Evolutionary conservation across 139 green algal genomes (phyloP).

Genomic region (Micractinium conductrix): DNA sequence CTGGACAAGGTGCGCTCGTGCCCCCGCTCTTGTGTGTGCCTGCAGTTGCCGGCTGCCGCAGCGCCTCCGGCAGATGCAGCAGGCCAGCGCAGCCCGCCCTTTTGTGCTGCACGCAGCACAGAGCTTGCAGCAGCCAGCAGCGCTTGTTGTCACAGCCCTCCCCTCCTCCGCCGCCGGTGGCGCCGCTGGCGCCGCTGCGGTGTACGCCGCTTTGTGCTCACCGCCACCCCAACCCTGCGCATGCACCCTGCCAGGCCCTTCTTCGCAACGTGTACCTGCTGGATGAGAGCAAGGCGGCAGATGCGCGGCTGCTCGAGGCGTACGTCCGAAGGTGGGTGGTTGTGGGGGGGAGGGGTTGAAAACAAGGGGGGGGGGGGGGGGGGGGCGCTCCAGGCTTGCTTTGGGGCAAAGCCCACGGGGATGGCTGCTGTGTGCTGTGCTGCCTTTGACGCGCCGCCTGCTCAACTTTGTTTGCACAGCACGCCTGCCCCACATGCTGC

Average conservation of each 20-base stretch:
- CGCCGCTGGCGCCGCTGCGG: background rate
- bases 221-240: no score
- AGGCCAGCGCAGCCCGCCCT: no score
- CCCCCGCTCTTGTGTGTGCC: background rate
- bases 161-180: conserved; percentile 10
- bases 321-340: conserved; percentile 51
- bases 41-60: background rate
- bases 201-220: no score
- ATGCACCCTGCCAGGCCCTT: conserved; percentile 22
- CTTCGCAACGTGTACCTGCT: conserved; percentile 59
- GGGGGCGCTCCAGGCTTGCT: no score
- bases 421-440: background rate
- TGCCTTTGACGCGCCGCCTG: background rate
- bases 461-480: no score
- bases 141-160: no score
- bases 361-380: background rate
- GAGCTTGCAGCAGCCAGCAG: no score
- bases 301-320: conserved; percentile 31
- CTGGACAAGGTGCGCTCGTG: conserved; percentile 7
- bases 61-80: background rate
- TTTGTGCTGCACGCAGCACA: no score
- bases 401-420: no score
- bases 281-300: conserved; percentile 17
- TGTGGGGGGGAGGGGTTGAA: background rate
- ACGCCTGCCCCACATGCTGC: no score